Conservation (phyloP, 2,329 filamentous ascomycete genomes). For the Cylindrodendrum hubeiense region DNA sequence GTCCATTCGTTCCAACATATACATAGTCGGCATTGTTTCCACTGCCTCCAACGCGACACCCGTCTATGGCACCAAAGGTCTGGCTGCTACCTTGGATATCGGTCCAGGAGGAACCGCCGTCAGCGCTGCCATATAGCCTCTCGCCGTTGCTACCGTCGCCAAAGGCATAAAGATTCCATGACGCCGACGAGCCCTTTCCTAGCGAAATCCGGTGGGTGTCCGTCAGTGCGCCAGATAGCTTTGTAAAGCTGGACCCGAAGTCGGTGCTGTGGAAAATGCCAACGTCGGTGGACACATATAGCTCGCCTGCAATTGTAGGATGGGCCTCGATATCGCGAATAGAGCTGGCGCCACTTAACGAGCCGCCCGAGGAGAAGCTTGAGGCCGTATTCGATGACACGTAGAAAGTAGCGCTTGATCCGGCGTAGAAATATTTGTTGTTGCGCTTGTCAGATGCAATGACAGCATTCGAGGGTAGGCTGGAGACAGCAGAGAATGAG, state of each 20-base stretch:
- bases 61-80: slow-evolving; percentile 58
- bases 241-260: slow-evolving; percentile 61
- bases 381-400: slow-evolving; percentile 62
- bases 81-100: slow-evolving; percentile 60
- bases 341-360: slow-evolving; percentile 54
- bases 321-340: slow-evolving; percentile 69
- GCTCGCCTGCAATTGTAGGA: slow-evolving; percentile 68
- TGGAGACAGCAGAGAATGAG: slow-evolving; percentile 58
- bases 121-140: slow-evolving; percentile 59
- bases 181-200: slow-evolving; percentile 53
- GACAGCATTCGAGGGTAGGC: slow-evolving; percentile 58
- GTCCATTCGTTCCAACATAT: slow-evolving; percentile 64
- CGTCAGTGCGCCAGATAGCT: slow-evolving; percentile 51
- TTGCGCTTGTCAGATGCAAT: slow-evolving; percentile 68
- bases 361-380: slow-evolving; percentile 56
- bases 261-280: slow-evolving; percentile 68
- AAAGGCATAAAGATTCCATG: slow-evolving; percentile 63
- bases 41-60: slow-evolving; percentile 56
- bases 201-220: slow-evolving; percentile 59
- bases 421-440: slow-evolving; percentile 65
- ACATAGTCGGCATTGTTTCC: slow-evolving; percentile 59
- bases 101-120: slow-evolving; percentile 57
- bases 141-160: slow-evolving; percentile 57
- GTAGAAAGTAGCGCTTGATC: slow-evolving; percentile 60
- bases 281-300: slow-evolving; percentile 68